A percentile compares a stretch with the other conserved stretches of the same genome.
phyloP scores from a whole-genome alignment of 2,329 filamentous ascomycete species.

The Cladorrhinum sp. region DNA sequence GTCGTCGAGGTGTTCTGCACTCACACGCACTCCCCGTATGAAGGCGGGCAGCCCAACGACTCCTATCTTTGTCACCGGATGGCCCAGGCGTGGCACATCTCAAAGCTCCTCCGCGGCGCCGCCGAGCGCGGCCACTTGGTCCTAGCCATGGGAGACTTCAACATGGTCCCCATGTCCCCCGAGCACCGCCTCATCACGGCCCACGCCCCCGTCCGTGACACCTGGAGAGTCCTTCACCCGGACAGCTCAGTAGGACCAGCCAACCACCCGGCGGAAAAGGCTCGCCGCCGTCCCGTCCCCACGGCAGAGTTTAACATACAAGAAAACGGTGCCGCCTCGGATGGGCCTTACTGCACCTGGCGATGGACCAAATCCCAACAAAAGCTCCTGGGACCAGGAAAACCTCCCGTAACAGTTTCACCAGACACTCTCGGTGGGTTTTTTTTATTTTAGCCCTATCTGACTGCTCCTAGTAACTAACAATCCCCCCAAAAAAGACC shows the following conservation, averaged over 20 bases:
- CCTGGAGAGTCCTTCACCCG: conserved; percentile 81
- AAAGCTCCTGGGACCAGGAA: conserved; percentile 63
- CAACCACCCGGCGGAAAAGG: conserved; percentile 63
- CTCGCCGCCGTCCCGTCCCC: conserved; percentile 65
- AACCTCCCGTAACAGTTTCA: conserved; percentile 59
- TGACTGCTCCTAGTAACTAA: neutral
- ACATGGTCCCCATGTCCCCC: conserved; percentile 87
- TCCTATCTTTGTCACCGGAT: conserved; percentile 88
- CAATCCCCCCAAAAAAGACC: conserved; percentile 48
- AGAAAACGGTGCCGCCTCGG: conserved; percentile 84
- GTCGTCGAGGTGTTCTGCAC: conserved; percentile 89
- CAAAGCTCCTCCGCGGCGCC: conserved; percentile 82
- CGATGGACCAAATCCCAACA: conserved; percentile 74
- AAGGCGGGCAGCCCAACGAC: conserved; percentile 67
- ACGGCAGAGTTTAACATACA: conserved; percentile 73
- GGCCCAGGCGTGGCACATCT: conserved; percentile 91
- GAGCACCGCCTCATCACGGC: conserved; percentile 79
- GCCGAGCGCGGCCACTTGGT: conserved; percentile 78
- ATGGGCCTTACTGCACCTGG: conserved; percentile 88
- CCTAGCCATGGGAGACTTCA: conserved; percentile 88
- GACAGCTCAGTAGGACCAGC: conserved; percentile 77
- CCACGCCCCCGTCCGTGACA: conserved; percentile 74
- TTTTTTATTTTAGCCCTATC: neutral
- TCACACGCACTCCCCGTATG: conserved; percentile 86
- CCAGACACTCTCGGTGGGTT: conserved; percentile 45